Percentiles rank a stretch among this genome's conserved stretches.
Evolutionary conservation across 306 rosid species (phyloP).

Genomic region (Quercus parvula): DNA sequence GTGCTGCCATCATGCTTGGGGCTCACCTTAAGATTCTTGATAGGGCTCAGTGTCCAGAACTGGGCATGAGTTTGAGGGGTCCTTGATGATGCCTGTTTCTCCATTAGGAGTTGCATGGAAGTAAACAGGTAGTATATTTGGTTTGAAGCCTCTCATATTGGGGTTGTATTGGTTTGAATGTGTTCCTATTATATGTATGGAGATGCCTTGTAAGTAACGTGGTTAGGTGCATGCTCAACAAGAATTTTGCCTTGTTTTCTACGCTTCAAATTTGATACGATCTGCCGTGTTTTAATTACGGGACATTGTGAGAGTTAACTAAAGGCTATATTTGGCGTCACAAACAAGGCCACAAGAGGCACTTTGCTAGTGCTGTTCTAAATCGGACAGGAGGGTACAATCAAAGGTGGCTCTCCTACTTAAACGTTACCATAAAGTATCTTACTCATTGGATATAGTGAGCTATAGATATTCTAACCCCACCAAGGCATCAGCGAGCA

Average conservation of each 20-base stretch:
- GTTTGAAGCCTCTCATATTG: slow-evolving; percentile 19
- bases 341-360: background rate
- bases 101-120: slow-evolving; percentile 34
- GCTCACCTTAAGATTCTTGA: slow-evolving; percentile 16
- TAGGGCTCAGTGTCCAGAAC: slow-evolving; percentile 7
- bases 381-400: too few relatives aligned
- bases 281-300: slow-evolving; percentile 7
- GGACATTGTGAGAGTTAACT: slow-evolving; percentile 4
- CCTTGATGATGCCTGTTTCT: slow-evolving; percentile 2
- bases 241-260: slow-evolving; percentile 44
- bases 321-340: background rate
- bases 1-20: slow-evolving; percentile 45
- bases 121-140: slow-evolving; percentile 11
- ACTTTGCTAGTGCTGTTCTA: too few relatives aligned
- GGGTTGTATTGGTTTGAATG: slow-evolving; percentile 8
- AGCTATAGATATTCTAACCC: too few relatives aligned
- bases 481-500: too few relatives aligned
- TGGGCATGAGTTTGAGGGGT: background rate
- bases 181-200: slow-evolving; percentile 6
- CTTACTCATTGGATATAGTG: too few relatives aligned
- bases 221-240: slow-evolving; percentile 21
- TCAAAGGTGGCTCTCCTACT: too few relatives aligned
- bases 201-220: slow-evolving; percentile 46
- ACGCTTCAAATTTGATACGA: slow-evolving; percentile 26
- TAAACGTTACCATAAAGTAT: too few relatives aligned